These are phyloP conservation scores for Tetrapyrgos nigripes DNA, from an alignment of 1,284 basidiomycete genomes.

Conservation along the genomic window DNA sequence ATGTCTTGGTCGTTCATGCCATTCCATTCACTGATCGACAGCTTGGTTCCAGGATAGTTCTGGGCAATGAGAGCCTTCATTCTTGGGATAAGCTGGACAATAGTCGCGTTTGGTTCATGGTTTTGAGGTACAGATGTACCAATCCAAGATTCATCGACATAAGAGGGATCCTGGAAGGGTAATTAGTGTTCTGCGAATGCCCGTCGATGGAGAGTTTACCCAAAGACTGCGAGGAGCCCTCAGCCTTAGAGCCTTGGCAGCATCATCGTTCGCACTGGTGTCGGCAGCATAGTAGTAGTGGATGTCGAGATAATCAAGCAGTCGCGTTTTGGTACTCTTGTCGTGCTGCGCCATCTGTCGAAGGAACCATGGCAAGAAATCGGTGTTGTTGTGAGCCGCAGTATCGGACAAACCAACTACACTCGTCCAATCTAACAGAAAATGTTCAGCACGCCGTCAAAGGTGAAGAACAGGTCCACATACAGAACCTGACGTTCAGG, in stretches of 20 bases:
- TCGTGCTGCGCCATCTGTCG: conserved; percentile 48
- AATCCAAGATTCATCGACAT: conserved; percentile 59
- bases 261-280: conserved; percentile 55
- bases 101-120: conserved; percentile 50
- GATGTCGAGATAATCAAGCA: conserved; percentile 57
- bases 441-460: background rate
- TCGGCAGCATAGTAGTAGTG: conserved; percentile 59
- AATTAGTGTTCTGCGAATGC: background rate
- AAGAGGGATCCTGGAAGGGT: conserved; percentile 43
- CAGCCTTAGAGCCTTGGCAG: conserved; percentile 53
- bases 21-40: conserved; percentile 56
- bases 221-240: conserved; percentile 55
- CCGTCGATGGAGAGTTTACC: conserved; percentile 32
- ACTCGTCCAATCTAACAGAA: conserved; percentile 51
- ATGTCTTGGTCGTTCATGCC: conserved; percentile 51
- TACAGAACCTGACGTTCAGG: no score
- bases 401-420: conserved; percentile 52
- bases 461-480: conserved; percentile 22
- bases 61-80: conserved; percentile 51
- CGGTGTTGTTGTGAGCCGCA: conserved; percentile 52
- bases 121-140: conserved; percentile 45
- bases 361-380: conserved; percentile 62
- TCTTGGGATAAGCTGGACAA: conserved; percentile 51
- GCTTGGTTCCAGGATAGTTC: conserved; percentile 56
- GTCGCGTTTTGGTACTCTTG: conserved; percentile 40